Conservation (phyloP, 805 yeast genomes). For the Saturnispora sekii region DNA sequence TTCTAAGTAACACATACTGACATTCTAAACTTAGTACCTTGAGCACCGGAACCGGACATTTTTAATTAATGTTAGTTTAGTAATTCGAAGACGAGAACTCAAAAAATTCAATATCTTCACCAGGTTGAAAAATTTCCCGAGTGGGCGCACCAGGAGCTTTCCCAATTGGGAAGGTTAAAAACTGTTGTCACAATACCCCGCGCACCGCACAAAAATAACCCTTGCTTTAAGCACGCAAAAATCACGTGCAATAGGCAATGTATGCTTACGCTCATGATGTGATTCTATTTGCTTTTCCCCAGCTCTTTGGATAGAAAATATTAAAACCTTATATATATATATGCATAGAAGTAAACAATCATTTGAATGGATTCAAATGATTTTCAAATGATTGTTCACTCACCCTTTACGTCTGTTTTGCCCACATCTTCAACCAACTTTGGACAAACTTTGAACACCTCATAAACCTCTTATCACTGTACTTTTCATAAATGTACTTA, state of each 20-base stretch:
- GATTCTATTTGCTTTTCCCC: too few species aligned
- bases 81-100: not conserved
- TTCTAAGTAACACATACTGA: constrained; percentile 61
- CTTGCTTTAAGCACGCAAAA: not conserved
- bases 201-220: not conserved
- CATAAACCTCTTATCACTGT: constrained; percentile 75
- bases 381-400: not conserved
- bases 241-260: not conserved
- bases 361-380: not conserved
- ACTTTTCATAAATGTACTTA: constrained; percentile 80
- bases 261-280: too few species aligned
- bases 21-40: constrained; percentile 99
- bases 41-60: constrained; percentile 92
- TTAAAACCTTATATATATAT: too few species aligned
- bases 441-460: constrained; percentile 71
- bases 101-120: too few species aligned
- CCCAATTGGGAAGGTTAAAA: constrained; percentile 3
- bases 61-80: constrained; percentile 19
- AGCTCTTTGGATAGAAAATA: too few species aligned
- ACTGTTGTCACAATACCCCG: not conserved
- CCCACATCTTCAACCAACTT: constrained; percentile 32
- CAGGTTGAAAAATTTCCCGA: too few species aligned
- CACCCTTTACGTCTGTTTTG: not conserved
- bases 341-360: too few species aligned
- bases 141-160: not conserved